These are phyloP conservation scores for Podospora comata DNA, from an alignment of 495 filamentous ascomycete genomes.

Conservation along the genomic window DNA sequence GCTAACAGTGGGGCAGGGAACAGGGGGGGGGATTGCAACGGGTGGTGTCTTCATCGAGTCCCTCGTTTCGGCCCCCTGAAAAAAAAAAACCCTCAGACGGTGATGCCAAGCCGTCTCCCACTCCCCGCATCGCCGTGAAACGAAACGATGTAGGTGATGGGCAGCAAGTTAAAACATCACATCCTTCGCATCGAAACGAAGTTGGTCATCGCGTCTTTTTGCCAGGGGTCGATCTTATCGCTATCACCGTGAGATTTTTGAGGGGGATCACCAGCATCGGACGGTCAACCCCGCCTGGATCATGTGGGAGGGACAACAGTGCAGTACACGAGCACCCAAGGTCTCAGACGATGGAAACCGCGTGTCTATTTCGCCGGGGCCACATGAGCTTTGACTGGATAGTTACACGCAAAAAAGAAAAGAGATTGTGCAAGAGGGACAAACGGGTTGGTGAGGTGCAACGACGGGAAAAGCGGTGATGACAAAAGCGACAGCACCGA, in stretches of 20 bases:
- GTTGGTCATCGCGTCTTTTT: slow-evolving; percentile 2
- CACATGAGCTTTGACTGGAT: background rate
- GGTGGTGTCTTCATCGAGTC: background rate
- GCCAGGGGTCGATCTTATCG: background rate
- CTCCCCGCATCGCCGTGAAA: slow-evolving; percentile 13
- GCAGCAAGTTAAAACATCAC: slow-evolving; percentile 4
- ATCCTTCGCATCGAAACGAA: background rate
- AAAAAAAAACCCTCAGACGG: background rate
- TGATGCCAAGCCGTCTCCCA: slow-evolving; percentile 4
- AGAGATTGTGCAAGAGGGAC: background rate
- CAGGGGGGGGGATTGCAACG: background rate
- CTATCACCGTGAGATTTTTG: background rate
- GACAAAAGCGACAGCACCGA: background rate
- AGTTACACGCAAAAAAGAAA: background rate
- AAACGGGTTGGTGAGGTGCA: background rate
- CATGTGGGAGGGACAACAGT: background rate
- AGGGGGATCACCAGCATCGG: background rate
- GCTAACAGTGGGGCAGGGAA: background rate
- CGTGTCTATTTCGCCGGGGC: slow-evolving; percentile 9
- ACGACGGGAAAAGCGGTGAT: background rate
- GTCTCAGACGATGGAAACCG: background rate
- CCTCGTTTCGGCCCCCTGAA: slow-evolving; percentile 3
- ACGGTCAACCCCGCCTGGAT: background rate
- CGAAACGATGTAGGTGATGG: slow-evolving; percentile 11
- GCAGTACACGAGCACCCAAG: background rate